phyloP scores from a whole-genome alignment of 2,329 filamentous ascomycete genomes.

The Ambrosiella xylebori region DNA sequence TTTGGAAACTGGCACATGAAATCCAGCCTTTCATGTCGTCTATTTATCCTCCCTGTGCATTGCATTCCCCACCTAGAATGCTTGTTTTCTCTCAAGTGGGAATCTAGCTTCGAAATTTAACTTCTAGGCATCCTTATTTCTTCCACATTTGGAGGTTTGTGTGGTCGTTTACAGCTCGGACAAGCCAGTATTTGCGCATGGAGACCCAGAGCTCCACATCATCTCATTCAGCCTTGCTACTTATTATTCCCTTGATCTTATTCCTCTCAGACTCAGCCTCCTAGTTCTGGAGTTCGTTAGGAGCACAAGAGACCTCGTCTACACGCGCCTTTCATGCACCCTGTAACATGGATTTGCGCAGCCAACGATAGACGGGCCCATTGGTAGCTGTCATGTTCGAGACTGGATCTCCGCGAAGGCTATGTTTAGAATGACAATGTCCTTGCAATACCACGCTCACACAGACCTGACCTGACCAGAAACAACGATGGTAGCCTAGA shows the following conservation, averaged over 20 bases:
- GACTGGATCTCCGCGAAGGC: neutral
- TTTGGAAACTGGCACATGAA: too few relatives aligned
- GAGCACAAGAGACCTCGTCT: too few relatives aligned
- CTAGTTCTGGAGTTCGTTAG: too few relatives aligned
- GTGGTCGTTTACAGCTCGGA: neutral
- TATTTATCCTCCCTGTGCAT: too few relatives aligned
- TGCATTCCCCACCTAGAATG: neutral
- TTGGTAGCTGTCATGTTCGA: too few relatives aligned
- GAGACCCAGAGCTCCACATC: neutral
- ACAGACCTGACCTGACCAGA: neutral
- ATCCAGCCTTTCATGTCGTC: too few relatives aligned
- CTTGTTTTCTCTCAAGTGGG: neutral
- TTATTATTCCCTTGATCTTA: too few relatives aligned
- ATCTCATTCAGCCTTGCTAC: neutral
- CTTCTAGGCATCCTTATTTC: slow-evolving; percentile 1
- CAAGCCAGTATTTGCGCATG: neutral
- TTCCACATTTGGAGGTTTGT: neutral
- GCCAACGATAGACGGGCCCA: too few relatives aligned
- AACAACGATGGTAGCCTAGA: neutral
- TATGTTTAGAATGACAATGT: neutral
- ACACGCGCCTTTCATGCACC: too few relatives aligned
- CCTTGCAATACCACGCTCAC: neutral
- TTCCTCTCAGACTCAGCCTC: too few relatives aligned
- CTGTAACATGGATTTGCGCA: too few relatives aligned
- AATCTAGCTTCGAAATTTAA: neutral